Evolutionary conservation across 129 eudicot genomes (phyloP).

Genomic region (Flaveria trinervia): DNA sequence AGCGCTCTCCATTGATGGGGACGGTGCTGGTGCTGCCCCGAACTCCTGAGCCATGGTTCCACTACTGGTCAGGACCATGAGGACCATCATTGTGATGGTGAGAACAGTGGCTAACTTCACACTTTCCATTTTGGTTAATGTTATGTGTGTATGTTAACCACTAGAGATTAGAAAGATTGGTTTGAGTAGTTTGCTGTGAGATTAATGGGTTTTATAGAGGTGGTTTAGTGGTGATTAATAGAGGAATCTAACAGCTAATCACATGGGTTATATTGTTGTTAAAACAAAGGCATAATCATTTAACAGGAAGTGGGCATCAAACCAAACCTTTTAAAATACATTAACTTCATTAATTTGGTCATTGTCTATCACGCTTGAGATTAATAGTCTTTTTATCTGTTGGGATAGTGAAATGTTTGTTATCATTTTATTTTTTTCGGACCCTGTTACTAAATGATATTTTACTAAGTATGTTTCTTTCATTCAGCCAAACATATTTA

Average conservation of each 20-base stretch:
- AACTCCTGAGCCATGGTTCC: constrained; percentile 34
- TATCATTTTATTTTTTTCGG: too few species aligned
- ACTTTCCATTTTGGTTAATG: constrained; percentile 32
- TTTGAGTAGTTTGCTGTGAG: constrained; percentile 19
- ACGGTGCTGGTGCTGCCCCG: constrained; percentile 45
- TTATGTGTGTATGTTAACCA: background rate
- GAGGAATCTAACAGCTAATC: constrained; percentile 43
- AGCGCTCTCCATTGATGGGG: constrained; percentile 49
- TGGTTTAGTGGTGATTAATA: constrained; percentile 21
- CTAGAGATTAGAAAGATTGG: background rate
- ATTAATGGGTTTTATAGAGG: constrained; percentile 25
- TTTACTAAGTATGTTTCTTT: too few species aligned
- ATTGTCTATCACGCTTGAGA: too few species aligned
- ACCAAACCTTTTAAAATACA: background rate
- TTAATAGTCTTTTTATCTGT: too few species aligned
- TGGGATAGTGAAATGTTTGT: too few species aligned
- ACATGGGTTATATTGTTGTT: constrained; percentile 21
- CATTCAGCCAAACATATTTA: too few species aligned
- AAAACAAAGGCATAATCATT: constrained; percentile 25
- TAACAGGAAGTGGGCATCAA: constrained; percentile 22
- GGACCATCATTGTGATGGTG: constrained; percentile 28
- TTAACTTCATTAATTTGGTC: too few species aligned
- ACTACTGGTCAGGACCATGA: constrained; percentile 23
- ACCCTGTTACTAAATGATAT: too few species aligned
- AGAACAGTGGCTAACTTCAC: constrained; percentile 41